Base-by-base conservation (phyloP, 352 stramenopile genomes). In the Hyaloperonospora arabidopsidis region DNA sequence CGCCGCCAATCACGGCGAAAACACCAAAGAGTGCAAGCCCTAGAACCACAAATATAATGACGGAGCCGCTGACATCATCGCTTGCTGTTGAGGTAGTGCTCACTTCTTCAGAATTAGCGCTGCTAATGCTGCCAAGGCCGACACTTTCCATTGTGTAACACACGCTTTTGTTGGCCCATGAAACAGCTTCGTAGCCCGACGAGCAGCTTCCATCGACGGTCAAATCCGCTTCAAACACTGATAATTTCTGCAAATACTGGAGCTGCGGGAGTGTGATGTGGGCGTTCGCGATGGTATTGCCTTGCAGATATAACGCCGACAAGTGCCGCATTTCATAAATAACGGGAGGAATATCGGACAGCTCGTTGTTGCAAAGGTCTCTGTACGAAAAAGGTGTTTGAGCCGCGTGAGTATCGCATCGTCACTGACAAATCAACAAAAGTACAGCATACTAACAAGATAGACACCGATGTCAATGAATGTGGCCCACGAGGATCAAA, bases 281-380 rank as follows among this genome's bases (percentile, higher is more conserved):
- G 11, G 74, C 69, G 45, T 83, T 53, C 1, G 28, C 25, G 45
- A 90, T 86, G 36, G 57, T 36, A 57, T 88, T 90, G 41, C 59
- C 64, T 34, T 75, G 62, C 14, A 90, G 54, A 40, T 72, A 57
- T 29, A 90, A 63, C 28, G 68, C 63, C 25, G 66, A 74, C 46
- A 90, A 68, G 22, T 68, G 75, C 28, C 58, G 61, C 54, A 87
- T 70, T 55, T 84, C 70, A 68, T 82, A 89, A 59, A 89, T 77
- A 57, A 84, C 72, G 11, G 61, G 55, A 8, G 79, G 79, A 34
- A 90, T 88, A 15, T 76, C 63, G 0, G 79, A 76, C 14, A 90
- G 52, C 21, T 64, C 29, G 34, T 90, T 90, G 56, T 87, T 66
- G 39, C 69, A 65, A 49, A 90, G 55, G 49, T 90, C 77, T 57